phyloP scores from a whole-genome alignment of 2,329 filamentous ascomycete genomes.

The Neofusicoccum umdonicola region DNA sequence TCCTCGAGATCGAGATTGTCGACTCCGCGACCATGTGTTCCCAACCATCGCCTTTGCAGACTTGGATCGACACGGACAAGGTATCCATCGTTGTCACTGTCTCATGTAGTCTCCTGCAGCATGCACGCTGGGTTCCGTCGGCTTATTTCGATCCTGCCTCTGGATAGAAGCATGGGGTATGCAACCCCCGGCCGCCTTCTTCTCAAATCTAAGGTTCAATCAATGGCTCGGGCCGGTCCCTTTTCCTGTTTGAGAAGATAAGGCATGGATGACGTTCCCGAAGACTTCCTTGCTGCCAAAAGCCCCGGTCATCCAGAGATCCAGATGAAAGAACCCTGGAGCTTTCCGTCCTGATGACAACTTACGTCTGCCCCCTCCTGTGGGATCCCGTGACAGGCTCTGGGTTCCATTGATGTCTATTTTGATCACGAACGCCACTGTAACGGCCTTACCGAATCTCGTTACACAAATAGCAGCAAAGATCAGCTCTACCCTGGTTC shows the following conservation, averaged over 20 bases:
- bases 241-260: background rate
- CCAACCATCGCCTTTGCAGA: background rate
- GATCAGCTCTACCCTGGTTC: background rate
- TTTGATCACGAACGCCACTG: background rate
- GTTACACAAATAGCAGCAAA: background rate
- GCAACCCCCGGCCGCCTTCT: background rate
- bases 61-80: background rate
- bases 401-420: background rate
- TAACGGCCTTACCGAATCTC: conserved; percentile 4
- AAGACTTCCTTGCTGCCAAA: background rate
- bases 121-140: conserved; percentile 1
- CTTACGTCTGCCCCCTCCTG: background rate
- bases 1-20: background rate
- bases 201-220: background rate
- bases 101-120: conserved; percentile 3
- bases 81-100: background rate
- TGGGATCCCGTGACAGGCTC: background rate
- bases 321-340: background rate
- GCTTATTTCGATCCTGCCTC: background rate
- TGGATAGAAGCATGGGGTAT: background rate
- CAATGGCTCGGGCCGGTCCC: conserved; percentile 13
- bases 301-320: background rate
- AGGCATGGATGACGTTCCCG: conserved; percentile 7
- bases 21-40: background rate
- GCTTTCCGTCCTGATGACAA: background rate